Evolutionary conservation across 2,329 filamentous ascomycete species (phyloP), one percentile per base, ranked within the genome.

Genomic region (Aaosphaeria arxii): DNA sequence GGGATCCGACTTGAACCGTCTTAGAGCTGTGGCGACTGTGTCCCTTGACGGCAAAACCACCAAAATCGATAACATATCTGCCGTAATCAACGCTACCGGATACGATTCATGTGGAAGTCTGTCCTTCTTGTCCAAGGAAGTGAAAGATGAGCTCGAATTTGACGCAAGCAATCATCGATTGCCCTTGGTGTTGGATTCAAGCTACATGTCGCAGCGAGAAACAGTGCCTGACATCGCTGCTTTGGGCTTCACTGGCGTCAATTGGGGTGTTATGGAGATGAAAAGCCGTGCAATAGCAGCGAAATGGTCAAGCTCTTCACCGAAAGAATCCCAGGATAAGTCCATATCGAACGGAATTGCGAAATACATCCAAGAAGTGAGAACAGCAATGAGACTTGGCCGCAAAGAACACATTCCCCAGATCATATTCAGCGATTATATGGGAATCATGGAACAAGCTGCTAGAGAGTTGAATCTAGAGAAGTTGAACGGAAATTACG

Each of bases 221-320:
- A 85, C 80, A 28, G 66, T 89, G 0, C 77, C 84, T 0, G 78
- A 79, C 7, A 70, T 91, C 0, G 87, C 87, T 1, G 89, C 92
- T 57, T 83, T 91, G 1, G 88, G 88, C 1, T 88, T 89, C 67
- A 79, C 87, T 47, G 86, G 86, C 0, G 87, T 87, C 0, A 91
- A 89, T 64, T 92, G 88, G 88, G 86, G 86, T 0, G 82, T 88
- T 0, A 88, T 91, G 77, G 88, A 92, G 66, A 89, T 91, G 87
- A 88, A 92, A 69, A 84, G 88, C 1, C 79, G 86, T 1, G 79
- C 87, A 51, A 71, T 90, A 5, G 75, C 83, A 0, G 66, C 75
- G 7, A 41, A 9, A 11, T 48, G 47, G 42, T 7, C 45, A 44
- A n/a, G 41, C 46, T 33, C 47, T 11, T n/a, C 49, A 11, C 40